A percentile compares a stretch with the other conserved stretches of the same genome.
Evolutionary conservation across 192 early-diverging fungal species (phyloP).

Genomic region (Thoreauomyces humboldtii): DNA sequence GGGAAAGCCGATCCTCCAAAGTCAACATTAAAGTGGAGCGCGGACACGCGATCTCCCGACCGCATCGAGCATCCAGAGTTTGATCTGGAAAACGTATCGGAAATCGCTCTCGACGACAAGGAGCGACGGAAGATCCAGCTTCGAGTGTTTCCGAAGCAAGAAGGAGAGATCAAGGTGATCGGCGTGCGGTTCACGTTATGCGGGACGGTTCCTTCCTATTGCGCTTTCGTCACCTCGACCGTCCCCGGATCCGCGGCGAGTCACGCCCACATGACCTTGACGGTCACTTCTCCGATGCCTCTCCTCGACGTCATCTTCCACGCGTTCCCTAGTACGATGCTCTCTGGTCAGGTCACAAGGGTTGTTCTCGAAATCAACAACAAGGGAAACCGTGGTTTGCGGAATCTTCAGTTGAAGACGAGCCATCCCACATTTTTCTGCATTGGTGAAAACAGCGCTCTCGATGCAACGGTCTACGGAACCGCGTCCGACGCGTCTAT

Average conservation of each 20-base stretch:
- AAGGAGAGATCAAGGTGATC: constrained; percentile 69
- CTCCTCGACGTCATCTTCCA: constrained; percentile 76
- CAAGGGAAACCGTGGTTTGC: constrained; percentile 72
- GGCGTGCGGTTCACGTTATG: constrained; percentile 79
- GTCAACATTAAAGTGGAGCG: constrained; percentile 28
- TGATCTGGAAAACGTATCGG: constrained; percentile 56
- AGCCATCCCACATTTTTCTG: constrained; percentile 88
- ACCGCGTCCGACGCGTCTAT: background rate
- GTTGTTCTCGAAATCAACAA: constrained; percentile 79
- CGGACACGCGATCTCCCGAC: constrained; percentile 19
- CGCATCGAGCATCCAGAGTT: constrained; percentile 40
- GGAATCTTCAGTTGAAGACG: constrained; percentile 67
- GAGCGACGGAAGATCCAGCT: constrained; percentile 60
- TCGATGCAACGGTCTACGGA: constrained; percentile 22
- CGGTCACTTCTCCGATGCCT: constrained; percentile 79
- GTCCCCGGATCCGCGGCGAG: constrained; percentile 11
- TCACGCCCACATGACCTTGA: constrained; percentile 70
- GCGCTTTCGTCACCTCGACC: no score
- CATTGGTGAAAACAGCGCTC: constrained; percentile 47
- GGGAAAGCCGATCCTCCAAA: constrained; percentile 28
- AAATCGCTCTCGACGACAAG: constrained; percentile 48
- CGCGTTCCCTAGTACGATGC: constrained; percentile 70
- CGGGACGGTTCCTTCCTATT: constrained; percentile 71
- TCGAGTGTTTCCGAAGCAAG: constrained; percentile 65
- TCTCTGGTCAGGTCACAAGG: constrained; percentile 79